Percentiles rank a stretch among this genome's conserved stretches.
These are phyloP conservation scores for Botrytis squamosa DNA, from an alignment of 2,329 filamentous ascomycete genomes.

Conservation along the genomic window DNA sequence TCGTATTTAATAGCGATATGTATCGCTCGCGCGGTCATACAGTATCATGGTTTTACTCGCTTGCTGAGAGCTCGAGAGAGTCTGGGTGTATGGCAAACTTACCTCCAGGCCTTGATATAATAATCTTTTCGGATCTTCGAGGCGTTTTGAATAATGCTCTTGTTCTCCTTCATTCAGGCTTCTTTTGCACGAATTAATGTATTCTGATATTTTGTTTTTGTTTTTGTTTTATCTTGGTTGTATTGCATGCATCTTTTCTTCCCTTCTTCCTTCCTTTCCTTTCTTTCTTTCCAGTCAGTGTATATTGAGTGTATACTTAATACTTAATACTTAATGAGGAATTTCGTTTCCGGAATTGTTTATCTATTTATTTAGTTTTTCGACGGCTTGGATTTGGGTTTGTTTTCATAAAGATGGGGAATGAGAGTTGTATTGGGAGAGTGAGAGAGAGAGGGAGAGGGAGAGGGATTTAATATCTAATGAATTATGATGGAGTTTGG, in stretches of 20 bases:
- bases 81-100: rapidly evolving
- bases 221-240: neutral
- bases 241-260: too few relatives aligned
- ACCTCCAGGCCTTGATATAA: neutral
- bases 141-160: neutral
- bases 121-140: neutral
- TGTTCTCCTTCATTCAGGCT: too few relatives aligned
- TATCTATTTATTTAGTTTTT: too few relatives aligned
- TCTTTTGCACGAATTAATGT: neutral
- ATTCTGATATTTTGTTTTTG: neutral
- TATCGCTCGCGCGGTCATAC: neutral
- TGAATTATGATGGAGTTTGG: neutral
- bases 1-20: neutral
- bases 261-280: too few relatives aligned
- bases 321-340: neutral
- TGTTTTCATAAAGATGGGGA: neutral
- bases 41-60: neutral
- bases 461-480: too few relatives aligned
- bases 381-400: too few relatives aligned
- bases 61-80: too few relatives aligned
- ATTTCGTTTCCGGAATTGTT: neutral
- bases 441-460: too few relatives aligned
- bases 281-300: neutral
- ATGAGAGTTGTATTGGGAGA: too few relatives aligned
- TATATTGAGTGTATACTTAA: neutral